These are phyloP conservation scores for Pecoramyces ruminantium DNA, from an alignment of 192 early-diverging fungal species.

Conservation along the genomic window DNA sequence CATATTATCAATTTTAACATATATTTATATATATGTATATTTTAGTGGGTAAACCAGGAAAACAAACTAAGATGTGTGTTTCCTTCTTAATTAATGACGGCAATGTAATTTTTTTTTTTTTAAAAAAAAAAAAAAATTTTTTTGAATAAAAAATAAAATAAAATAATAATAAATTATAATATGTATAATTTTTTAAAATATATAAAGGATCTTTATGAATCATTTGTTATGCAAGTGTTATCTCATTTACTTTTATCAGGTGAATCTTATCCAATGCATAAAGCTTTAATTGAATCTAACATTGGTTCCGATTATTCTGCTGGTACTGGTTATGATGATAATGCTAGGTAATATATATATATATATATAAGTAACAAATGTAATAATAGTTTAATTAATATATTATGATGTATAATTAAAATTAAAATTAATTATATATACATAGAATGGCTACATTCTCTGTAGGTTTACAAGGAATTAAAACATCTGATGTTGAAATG, in stretches of 20 bases:
- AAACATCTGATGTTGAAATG: constrained; percentile 36
- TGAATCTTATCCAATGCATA: constrained; percentile 79
- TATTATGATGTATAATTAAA: too few relatives aligned
- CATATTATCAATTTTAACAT: too few relatives aligned
- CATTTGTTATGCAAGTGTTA: constrained; percentile 65
- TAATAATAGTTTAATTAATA: too few relatives aligned
- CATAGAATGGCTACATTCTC: constrained; percentile 29
- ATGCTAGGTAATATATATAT: constrained; percentile 19
- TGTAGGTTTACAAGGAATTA: constrained; percentile 78
- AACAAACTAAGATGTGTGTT: constrained; percentile 62
- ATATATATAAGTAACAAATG: too few relatives aligned
- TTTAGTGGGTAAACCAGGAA: constrained; percentile 46
- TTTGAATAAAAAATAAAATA: too few relatives aligned
- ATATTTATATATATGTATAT: background rate
- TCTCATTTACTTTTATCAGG: constrained; percentile 72
- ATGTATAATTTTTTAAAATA: background rate
- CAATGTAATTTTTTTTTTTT: constrained; percentile 15
- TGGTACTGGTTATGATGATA: constrained; percentile 77
- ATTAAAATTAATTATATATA: background rate
- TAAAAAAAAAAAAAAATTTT: too few relatives aligned
- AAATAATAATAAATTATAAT: background rate
- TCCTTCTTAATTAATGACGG: constrained; percentile 56
- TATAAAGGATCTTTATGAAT: constrained; percentile 59
- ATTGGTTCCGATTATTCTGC: constrained; percentile 78
- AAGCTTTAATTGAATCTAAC: constrained; percentile 77